These are phyloP conservation scores for Tuber aestivum DNA, from an alignment of 495 filamentous ascomycete species.

Conservation along the genomic window DNA sequence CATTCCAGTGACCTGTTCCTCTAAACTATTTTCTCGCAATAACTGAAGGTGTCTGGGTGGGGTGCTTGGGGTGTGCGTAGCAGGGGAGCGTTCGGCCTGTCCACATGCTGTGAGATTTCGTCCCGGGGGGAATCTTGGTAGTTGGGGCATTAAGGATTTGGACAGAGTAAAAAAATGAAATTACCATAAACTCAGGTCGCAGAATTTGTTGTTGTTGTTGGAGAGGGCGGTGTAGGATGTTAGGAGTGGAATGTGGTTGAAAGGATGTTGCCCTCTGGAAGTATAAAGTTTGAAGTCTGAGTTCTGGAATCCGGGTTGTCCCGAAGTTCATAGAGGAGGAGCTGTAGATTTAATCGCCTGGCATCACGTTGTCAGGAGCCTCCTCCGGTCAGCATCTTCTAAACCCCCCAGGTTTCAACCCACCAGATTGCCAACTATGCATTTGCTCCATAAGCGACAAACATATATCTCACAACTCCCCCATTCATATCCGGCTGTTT, in stretches of 20 bases:
- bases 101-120: background rate
- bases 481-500: too few species aligned
- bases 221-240: background rate
- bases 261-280: background rate
- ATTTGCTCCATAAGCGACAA: background rate
- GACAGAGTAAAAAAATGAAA: background rate
- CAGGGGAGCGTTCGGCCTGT: background rate
- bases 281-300: background rate
- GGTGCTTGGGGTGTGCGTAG: background rate
- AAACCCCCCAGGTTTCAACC: background rate
- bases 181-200: background rate
- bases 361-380: background rate
- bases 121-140: background rate
- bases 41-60: background rate
- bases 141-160: background rate
- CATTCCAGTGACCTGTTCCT: constrained; percentile 30
- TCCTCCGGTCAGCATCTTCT: background rate
- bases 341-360: background rate
- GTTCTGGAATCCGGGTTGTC: background rate
- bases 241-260: background rate
- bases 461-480: background rate
- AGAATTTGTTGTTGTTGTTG: background rate
- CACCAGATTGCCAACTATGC: background rate
- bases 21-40: constrained; percentile 11
- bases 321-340: background rate